Conservation (phyloP, 192 early-diverging fungal genomes). For the Coemansia sp. region DNA sequence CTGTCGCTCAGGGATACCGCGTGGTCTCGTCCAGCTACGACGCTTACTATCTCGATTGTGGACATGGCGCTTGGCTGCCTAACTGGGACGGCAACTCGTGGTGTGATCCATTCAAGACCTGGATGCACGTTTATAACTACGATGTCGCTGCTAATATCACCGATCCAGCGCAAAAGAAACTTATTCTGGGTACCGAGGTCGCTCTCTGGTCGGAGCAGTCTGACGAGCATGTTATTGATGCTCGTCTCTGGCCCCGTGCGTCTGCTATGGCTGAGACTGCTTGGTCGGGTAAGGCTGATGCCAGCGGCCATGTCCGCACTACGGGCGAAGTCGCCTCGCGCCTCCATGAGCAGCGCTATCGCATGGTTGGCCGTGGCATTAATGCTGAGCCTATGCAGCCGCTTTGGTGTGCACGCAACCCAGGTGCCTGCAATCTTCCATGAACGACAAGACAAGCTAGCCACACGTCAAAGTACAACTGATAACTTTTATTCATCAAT, state of each 20-base stretch:
- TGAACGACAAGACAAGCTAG: neutral
- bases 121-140: conserved; percentile 71
- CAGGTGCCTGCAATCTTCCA: conserved; percentile 53
- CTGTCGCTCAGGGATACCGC: conserved; percentile 61
- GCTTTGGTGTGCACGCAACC: conserved; percentile 69
- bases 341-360: conserved; percentile 71
- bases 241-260: conserved; percentile 69
- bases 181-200: conserved; percentile 67
- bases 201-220: conserved; percentile 72
- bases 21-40: conserved; percentile 61
- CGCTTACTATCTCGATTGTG: conserved; percentile 74
- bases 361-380: conserved; percentile 68
- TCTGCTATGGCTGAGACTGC: conserved; percentile 66
- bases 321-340: conserved; percentile 63
- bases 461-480: neutral
- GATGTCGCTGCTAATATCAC: conserved; percentile 62
- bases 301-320: conserved; percentile 55
- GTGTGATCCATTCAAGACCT: conserved; percentile 74
- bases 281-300: conserved; percentile 68
- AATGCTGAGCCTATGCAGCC: conserved; percentile 72
- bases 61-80: conserved; percentile 71
- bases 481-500: neutral
- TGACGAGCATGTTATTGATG: conserved; percentile 61
- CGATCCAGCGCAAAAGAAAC: conserved; percentile 52
- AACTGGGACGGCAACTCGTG: conserved; percentile 69